Conservation (phyloP, 495 filamentous ascomycete species). For the Penicillium macrosclerotiorum region DNA sequence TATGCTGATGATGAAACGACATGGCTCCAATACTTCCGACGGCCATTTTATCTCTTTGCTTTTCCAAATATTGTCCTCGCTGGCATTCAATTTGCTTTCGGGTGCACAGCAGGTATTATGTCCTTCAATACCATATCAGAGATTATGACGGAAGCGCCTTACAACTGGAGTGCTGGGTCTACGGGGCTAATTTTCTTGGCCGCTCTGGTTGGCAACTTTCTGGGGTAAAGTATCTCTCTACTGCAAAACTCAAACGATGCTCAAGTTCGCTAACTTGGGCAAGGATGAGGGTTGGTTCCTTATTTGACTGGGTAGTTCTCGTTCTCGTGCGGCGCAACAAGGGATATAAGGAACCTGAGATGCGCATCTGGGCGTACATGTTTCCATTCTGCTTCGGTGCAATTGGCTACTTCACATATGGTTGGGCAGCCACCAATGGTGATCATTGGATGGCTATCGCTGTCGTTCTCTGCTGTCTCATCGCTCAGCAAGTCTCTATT, state of each 20-base stretch:
- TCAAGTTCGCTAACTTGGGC: neutral
- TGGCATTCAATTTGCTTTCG: slow-evolving; percentile 33
- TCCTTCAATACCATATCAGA: slow-evolving; percentile 36
- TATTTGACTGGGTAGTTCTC: slow-evolving; percentile 30
- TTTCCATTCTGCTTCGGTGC: slow-evolving; percentile 28
- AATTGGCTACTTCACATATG: slow-evolving; percentile 34
- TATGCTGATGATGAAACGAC: slow-evolving; percentile 29
- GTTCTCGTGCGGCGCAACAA: slow-evolving; percentile 28
- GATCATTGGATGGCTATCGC: slow-evolving; percentile 35
- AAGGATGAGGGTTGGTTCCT: slow-evolving; percentile 30
- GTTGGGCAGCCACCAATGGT: slow-evolving; percentile 30
- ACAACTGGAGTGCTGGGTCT: slow-evolving; percentile 30
- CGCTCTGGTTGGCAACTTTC: slow-evolving; percentile 27
- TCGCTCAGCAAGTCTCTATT: slow-evolving; percentile 37
- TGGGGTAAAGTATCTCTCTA: slow-evolving; percentile 17
- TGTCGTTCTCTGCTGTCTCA: slow-evolving; percentile 32
- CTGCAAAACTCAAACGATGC: too few species aligned
- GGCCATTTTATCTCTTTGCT: slow-evolving; percentile 33
- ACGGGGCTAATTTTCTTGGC: slow-evolving; percentile 29
- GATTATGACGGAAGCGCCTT: slow-evolving; percentile 33
- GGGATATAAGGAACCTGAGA: slow-evolving; percentile 36
- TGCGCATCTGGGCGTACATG: slow-evolving; percentile 29
- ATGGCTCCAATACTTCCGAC: slow-evolving; percentile 35
- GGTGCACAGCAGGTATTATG: slow-evolving; percentile 33
- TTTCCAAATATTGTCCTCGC: slow-evolving; percentile 36